Base-by-base conservation (phyloP, 306 rosid species). In the Pueraria montana region DNA sequence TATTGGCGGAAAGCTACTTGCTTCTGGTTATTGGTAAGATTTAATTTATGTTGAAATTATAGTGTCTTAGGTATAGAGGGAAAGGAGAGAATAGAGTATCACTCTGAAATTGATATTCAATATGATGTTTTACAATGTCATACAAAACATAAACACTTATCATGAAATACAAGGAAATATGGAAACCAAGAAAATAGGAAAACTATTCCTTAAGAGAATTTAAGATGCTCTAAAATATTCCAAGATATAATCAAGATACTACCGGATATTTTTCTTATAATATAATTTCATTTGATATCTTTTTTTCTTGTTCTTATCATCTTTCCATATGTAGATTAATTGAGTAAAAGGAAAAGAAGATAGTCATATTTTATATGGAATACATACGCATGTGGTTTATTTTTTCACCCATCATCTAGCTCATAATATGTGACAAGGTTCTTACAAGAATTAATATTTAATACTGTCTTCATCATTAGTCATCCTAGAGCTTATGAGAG, bases 1-100 rank as follows among this genome's bases (percentile, higher is more conserved):
- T 30, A 75, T 96, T 59, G 98, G 98, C 26, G 97, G 98, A 76
- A 96, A 92, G 89, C 86, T 96, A 81, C 97, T 96, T 83, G 98
- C 93, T 84, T 96, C 98, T 72, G 98, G 99, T 86, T 96, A 90
- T 81, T 96, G 99, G 99, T 96, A 89, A 82, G 94, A 82, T 80
- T 85, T 84, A 73, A 58, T 49, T 42, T 80, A 34, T 66, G 71
- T n/a, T 34, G 14, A 66, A 66, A n/a, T 34, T 66, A 4, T n/a
- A 65, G 46, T 14, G 14, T 34, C 18, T 34, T 36, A 9, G 27
- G 24, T 36, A 16, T 7, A 66, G 27, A 40, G 72, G 46, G 6
- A 36, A 66, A 66, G 26, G 48, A 17, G 16, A 66, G 16, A 17
- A 36, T 34, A 66, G 4, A 8, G 46, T 66, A 18, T 0, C 72